These are phyloP conservation scores for Zasmidium citrigriseum DNA, from an alignment of 2,329 filamentous ascomycete species.

Conservation along the genomic window DNA sequence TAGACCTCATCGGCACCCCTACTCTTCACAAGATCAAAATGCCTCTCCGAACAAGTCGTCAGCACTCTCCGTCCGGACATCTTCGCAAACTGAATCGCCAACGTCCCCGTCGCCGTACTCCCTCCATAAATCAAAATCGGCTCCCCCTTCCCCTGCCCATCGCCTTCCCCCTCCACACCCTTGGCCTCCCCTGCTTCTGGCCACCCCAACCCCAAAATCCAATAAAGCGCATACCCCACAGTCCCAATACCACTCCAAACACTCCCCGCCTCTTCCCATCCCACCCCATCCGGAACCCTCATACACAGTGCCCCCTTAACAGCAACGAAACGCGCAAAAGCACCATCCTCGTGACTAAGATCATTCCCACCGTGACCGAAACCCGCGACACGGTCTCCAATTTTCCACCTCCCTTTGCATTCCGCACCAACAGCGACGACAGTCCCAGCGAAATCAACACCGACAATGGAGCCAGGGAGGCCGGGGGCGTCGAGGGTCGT, in stretches of 20 bases:
- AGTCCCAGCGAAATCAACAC: constrained; percentile 57
- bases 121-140: constrained; percentile 52
- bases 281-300: constrained; percentile 47
- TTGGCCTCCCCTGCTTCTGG: no score
- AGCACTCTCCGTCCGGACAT: constrained; percentile 23
- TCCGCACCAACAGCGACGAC: constrained; percentile 51
- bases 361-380: constrained; percentile 40
- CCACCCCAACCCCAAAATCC: constrained; percentile 42
- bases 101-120: constrained; percentile 49
- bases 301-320: constrained; percentile 51
- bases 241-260: constrained; percentile 52
- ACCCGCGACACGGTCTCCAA: constrained; percentile 54
- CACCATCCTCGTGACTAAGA: constrained; percentile 47
- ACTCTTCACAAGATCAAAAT: constrained; percentile 46
- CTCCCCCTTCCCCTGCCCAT: constrained; percentile 25
- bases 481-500: constrained; percentile 44
- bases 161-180: constrained; percentile 27
- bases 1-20: constrained; percentile 49
- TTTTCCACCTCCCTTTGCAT: constrained; percentile 45
- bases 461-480: constrained; percentile 43
- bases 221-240: constrained; percentile 46
- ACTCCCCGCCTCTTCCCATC: constrained; percentile 52
- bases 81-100: constrained; percentile 51
- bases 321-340: constrained; percentile 53
- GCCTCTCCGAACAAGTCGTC: constrained; percentile 47